Evolutionary conservation across 2,329 filamentous ascomycete genomes (phyloP), one percentile per base, ranked within the genome.

Genomic region (Claviceps sp.): DNA sequence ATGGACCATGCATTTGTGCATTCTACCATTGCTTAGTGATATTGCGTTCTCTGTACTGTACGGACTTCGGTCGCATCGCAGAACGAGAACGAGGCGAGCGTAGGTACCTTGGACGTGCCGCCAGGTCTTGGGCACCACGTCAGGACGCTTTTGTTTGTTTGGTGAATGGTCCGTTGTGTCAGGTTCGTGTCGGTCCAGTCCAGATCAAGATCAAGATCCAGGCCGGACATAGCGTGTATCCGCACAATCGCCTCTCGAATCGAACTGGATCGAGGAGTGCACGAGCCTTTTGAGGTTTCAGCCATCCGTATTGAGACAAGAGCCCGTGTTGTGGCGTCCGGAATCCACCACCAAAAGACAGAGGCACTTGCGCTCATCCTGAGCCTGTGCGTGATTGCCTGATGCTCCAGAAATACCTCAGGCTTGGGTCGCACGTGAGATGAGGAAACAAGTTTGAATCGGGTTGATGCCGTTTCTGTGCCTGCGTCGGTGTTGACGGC

Each of bases 11-110:
- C 8, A 20, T 18, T 41, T 18, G 22, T 20, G 16, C 22, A 46
- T 49, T 47, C 30, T 40, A 49, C 24, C 49, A 47, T 20, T 52
- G 49, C 44, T 22, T 52, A 49, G 24, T 16, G 47, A 34, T 26
- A 40, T 34, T 40, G 34, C 5, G 26, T 36, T 51, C 11, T 51
- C 36, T 16, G 7, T 1, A 46, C 41, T 13, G 14, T 22, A 16
- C 24, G 43, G 7, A 43, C 40, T 13, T 36, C 36, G 26, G 46
- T 43, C 24, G 41, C 34, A 44, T 40, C 16, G 36, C 11, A 13
- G n/a, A 20, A 44, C 20, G n/a, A 5, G 34, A 22, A 7, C 7
- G 30, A 22, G 30, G 26, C 26, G 26, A 30, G 9, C 9, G 30
- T 9, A 34, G 30, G 30, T 34, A 34, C 26, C 26, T 30, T 30